phyloP scores from a whole-genome alignment of 2,329 filamentous ascomycete species.

The Alternaria longipes region DNA sequence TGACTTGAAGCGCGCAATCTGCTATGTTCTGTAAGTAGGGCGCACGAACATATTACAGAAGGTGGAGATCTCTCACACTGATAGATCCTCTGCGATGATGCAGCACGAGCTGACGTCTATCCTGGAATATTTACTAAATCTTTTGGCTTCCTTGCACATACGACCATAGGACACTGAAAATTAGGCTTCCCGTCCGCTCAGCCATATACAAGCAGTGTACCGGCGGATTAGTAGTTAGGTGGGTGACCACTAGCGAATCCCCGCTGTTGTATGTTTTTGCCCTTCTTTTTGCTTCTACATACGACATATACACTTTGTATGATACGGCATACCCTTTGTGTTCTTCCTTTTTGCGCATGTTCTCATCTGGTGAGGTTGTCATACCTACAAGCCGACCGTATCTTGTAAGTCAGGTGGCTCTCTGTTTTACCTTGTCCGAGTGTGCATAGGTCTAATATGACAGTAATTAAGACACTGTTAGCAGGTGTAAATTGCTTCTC shows the following conservation, averaged over 20 bases:
- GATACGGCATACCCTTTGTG: neutral
- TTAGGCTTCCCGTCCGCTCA: neutral
- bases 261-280: neutral
- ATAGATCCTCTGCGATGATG: no score
- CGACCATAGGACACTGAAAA: neutral
- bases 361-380: neutral
- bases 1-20: no score
- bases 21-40: no score
- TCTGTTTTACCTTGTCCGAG: no score
- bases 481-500: no score
- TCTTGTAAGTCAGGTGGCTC: no score
- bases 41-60: no score
- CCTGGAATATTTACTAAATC: neutral
- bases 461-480: no score
- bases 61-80: no score
- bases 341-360: neutral
- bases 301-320: neutral
- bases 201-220: neutral
- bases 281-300: neutral
- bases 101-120: no score
- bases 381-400: no score
- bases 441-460: no score
- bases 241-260: neutral
- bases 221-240: neutral
- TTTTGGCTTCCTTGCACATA: fast-evolving